Base-by-base conservation (phyloP, 1,284 basidiomycete species). In the Moesziomyces sp. region DNA sequence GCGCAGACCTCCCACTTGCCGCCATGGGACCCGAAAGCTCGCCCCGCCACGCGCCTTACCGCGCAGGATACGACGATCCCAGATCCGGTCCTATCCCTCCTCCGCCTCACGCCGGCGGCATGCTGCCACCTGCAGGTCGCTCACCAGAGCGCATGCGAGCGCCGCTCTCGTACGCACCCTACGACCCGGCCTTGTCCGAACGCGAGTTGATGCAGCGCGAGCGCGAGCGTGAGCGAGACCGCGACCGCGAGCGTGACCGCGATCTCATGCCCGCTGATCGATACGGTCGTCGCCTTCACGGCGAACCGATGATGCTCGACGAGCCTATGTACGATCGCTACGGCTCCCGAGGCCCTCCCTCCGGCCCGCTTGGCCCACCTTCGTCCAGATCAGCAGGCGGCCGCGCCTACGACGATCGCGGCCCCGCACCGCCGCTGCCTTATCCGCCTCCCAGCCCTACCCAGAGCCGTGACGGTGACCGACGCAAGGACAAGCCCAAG, bases 111-210 rank as follows among this genome's bases (percentile, higher is more conserved):
- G 24, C 51, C 26, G 61, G 65, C 18, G 57, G 65, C 33, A 68
- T 68, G 65, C 50, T 64, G 9, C 71, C 65, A 5, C 65, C 71
- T 16, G 51, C 71, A 14, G 55, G 58, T 10, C 71, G 71, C 38
- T 74, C 71, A 8, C 65, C 71, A 42, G 71, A 74, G 35, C 71
- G 71, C 24, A 65, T 68, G 65, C 65, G 71, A 42, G 60, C 65
- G 8, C 61, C 71, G 6, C 52, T 61, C 40, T 61, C 65, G 3
- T 61, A 68, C 55, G 57, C 48, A 4, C 52, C 52, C 16, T 74
- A 74, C 46, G 70, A 73, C 21, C 59, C 52, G 3, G 54, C 54
- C 23, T 52, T 73, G 57, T 64, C 65, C 4, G 71, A 74, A 28
- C 64, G 70, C 24, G 70, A 73, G 30, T 35, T 61, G 21, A 56